These are phyloP conservation scores for Chaetomium strumarium DNA, from an alignment of 2,329 filamentous ascomycete genomes.

Conservation along the genomic window DNA sequence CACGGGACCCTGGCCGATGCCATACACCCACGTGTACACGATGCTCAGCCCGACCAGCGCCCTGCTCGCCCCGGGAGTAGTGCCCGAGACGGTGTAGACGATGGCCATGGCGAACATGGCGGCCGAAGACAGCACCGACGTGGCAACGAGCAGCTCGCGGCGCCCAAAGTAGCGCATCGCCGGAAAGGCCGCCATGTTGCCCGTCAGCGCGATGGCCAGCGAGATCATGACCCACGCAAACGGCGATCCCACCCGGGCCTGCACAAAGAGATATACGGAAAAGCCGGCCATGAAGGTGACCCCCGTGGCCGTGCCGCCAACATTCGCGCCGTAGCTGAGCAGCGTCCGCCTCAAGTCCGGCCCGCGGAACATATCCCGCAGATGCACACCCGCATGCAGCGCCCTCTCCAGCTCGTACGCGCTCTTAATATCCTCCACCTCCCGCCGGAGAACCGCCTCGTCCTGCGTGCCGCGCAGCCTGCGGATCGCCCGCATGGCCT, in stretches of 20 bases:
- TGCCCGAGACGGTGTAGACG: conserved; percentile 19
- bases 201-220: conserved; percentile 22
- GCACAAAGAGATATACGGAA: conserved; percentile 22
- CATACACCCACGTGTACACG: conserved; percentile 25
- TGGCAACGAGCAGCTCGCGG: conserved; percentile 17
- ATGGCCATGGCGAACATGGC: conserved; percentile 25
- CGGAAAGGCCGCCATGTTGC: conserved; percentile 23
- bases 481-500: conserved; percentile 18
- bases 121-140: conserved; percentile 18
- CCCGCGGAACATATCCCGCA: conserved; percentile 22
- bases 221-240: conserved; percentile 24
- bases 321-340: conserved; percentile 17
- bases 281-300: conserved; percentile 23
- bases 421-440: conserved; percentile 22
- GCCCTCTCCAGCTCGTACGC: conserved; percentile 19
- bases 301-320: conserved; percentile 19
- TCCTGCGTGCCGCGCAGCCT: conserved; percentile 19
- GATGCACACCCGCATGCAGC: conserved; percentile 18
- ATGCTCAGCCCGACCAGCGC: conserved; percentile 24
- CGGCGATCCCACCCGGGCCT: conserved; percentile 20
- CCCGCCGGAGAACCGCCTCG: conserved; percentile 14
- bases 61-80: conserved; percentile 15
- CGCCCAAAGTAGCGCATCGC: conserved; percentile 21
- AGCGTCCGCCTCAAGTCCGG: conserved; percentile 22
- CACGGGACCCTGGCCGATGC: conserved; percentile 23